Percentiles rank a stretch among this genome's conserved stretches.
Conservation (phyloP, 1,284 basidiomycete species). For the Rhodotorula sp. region DNA sequence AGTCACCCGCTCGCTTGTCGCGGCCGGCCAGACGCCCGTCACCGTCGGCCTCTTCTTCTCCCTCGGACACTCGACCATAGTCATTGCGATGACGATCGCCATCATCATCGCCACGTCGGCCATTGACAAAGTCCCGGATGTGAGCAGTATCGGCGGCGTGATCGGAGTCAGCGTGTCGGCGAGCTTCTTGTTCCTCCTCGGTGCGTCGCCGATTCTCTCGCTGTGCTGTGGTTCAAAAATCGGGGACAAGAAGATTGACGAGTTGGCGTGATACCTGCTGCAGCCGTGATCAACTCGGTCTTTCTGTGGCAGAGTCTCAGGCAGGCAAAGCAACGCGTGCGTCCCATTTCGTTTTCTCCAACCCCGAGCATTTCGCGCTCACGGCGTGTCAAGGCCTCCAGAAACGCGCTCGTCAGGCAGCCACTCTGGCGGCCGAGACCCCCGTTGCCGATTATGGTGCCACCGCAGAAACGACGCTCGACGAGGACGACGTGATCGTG, state of each 20-base stretch:
- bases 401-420: neutral
- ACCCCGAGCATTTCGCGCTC: neutral
- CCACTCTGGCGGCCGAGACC: neutral
- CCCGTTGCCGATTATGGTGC: too few relatives aligned
- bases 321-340: constrained; percentile 19
- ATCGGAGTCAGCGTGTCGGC: constrained; percentile 49
- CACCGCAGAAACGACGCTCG: neutral
- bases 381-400: neutral
- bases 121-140: constrained; percentile 44
- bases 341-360: neutral
- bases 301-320: constrained; percentile 45
- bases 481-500: neutral
- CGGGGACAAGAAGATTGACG: neutral
- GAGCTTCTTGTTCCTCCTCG: constrained; percentile 48
- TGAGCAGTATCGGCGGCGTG: constrained; percentile 48
- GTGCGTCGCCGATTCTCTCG: constrained; percentile 1
- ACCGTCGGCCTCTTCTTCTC: constrained; percentile 51
- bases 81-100: constrained; percentile 48
- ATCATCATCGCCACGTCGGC: constrained; percentile 42
- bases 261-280: neutral
- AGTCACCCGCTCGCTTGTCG: constrained; percentile 41
- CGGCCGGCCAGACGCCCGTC: constrained; percentile 43
- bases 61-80: constrained; percentile 51
- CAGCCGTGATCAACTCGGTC: constrained; percentile 49
- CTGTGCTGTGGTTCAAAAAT: too few relatives aligned